phyloP scores from a whole-genome alignment of 495 filamentous ascomycete genomes.

The Daldinia decipiens region DNA sequence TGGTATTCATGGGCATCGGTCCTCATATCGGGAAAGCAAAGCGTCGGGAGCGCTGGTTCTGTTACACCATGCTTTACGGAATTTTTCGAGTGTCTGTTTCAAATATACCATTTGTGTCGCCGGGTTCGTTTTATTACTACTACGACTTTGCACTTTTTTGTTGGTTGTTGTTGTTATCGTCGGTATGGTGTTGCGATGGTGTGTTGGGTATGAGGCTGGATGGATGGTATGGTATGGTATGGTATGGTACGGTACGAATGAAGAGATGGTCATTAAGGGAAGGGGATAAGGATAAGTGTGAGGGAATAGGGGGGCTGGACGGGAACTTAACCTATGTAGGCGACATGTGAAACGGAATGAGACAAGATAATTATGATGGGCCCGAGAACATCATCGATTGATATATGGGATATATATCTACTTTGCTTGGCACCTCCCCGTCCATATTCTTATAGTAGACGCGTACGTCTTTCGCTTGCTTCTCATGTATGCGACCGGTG shows the following conservation, averaged over 20 bases:
- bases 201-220: neutral
- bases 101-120: constrained; percentile 41
- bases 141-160: constrained; percentile 12
- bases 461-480: neutral
- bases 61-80: constrained; percentile 1
- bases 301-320: neutral
- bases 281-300: neutral
- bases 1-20: neutral
- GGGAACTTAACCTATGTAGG: neutral
- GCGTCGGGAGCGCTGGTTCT: constrained; percentile 20
- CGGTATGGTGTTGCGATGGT: constrained; percentile 1
- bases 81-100: constrained; percentile 18
- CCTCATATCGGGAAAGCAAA: constrained; percentile 13
- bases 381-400: constrained; percentile 22
- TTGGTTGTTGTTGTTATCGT: neutral
- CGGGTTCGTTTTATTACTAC: constrained; percentile 4
- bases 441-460: constrained; percentile 3
- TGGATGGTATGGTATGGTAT: neutral
- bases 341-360: neutral
- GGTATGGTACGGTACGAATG: neutral
- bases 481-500: neutral
- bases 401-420: constrained; percentile 43
- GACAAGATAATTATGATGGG: neutral
- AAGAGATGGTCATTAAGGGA: neutral
- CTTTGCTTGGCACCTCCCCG: constrained; percentile 22